A percentile compares a stretch with the other conserved stretches of the same genome.
These are phyloP conservation scores for Apiotrichum sp. DNA, from an alignment of 1,284 basidiomycete species.

Conservation along the genomic window DNA sequence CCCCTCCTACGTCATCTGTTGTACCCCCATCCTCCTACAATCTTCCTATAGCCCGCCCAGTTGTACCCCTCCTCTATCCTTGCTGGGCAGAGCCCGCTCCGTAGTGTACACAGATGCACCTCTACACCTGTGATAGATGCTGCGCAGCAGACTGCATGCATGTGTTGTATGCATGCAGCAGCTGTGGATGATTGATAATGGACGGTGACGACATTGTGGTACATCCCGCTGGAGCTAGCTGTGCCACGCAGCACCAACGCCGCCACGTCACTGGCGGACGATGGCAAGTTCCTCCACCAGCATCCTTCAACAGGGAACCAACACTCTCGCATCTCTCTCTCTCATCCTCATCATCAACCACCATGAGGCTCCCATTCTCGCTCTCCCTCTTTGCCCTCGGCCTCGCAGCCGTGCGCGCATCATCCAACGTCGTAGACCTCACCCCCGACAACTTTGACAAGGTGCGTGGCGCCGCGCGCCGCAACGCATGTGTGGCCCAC, in stretches of 20 bases:
- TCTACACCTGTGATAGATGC: background rate
- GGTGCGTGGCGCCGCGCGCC: conserved; percentile 34
- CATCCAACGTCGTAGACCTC: conserved; percentile 72
- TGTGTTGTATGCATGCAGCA: no score
- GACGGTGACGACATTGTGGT: no score
- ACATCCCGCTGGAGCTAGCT: no score
- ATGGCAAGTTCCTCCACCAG: no score
- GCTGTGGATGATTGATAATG: no score
- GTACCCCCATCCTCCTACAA: background rate
- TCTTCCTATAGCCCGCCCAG: no score
- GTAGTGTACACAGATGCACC: conserved; percentile 1
- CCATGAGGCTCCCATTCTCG: conserved; percentile 57
- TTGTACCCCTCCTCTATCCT: no score
- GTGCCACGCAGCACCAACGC: no score
- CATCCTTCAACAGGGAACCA: no score
- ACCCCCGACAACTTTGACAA: conserved; percentile 67
- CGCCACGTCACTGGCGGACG: no score
- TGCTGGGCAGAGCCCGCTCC: background rate
- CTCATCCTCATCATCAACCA: background rate
- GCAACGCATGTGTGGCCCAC: no score
- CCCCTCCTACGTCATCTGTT: background rate
- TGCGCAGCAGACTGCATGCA: background rate
- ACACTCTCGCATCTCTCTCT: no score
- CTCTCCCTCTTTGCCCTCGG: conserved; percentile 55
- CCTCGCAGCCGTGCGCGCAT: conserved; percentile 54